Base-by-base conservation (phyloP, 2,329 filamentous ascomycete species). In the Metarhizium rileyi region DNA sequence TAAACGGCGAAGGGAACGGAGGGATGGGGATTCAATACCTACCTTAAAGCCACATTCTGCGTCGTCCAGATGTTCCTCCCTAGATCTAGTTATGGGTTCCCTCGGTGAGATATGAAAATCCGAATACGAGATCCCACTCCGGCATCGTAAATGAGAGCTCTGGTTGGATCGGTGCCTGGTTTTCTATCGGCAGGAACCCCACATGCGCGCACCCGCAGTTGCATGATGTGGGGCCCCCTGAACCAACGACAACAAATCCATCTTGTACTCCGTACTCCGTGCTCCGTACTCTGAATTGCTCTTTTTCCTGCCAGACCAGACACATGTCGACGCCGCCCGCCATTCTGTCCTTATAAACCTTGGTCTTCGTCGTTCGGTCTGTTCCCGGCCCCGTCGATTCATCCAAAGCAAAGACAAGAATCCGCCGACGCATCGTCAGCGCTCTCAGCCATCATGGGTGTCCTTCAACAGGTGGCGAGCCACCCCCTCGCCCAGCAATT, bases 381-480 rank as follows among this genome's bases (percentile, higher is more conserved):
- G 30, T 46, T 30, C 38, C 10, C 26, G 35, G 33, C 33, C n/a
- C n/a, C 33, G n/a, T 36, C n/a, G 6, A 38, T 38, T 22, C 16
- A 16, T 5, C 35, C 1, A 38, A 5, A 38, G 18, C 16, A 2
- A 12, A 42, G 38, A 12, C 38, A 25, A 42, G 20, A 5, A 23
- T 12, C 5, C 8, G 20, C 22, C 20, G 20, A 23, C 38, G 10
- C 10, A 14, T 23, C 18, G 12, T 23, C 38, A 6, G 14, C 20
- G 18, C 12, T 22, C 14, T 8, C 7, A 40, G 48, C 53, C 55
- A 60, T 53, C 57, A 83, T 83, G 79, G 79, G 80, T 61, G 50
- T 81, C 57, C 56, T 82, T 54, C 73, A 80, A 57, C 70, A 77
- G 33, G 58, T 74, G 51, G 67, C 68, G 62, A 69, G 71, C 59